A percentile compares a stretch with the other conserved stretches of the same genome.
phyloP scores from a whole-genome alignment of 2,329 filamentous ascomycete species.

The Cercospora beticola region DNA sequence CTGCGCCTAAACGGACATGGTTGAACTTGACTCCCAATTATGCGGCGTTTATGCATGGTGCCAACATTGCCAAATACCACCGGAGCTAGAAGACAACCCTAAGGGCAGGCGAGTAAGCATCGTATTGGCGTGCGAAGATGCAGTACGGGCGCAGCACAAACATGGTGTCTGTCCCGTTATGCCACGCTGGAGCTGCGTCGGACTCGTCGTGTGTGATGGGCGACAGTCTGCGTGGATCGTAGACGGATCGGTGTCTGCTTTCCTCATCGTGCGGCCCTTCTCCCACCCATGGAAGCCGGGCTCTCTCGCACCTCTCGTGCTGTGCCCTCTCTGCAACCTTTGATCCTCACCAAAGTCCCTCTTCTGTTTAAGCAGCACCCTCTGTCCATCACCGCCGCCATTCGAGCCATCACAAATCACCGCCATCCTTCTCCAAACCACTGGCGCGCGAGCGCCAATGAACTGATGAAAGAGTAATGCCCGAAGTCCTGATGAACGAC shows the following conservation, averaged over 20 bases:
- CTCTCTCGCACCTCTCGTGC: not conserved
- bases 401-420: not conserved
- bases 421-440: not conserved
- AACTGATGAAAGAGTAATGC: not conserved
- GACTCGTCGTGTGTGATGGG: not conserved
- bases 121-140: not conserved
- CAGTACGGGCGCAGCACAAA: not conserved
- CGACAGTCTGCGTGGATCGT: not conserved
- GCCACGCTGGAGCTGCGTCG: not conserved
- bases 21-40: not conserved
- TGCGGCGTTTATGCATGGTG: not conserved
- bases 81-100: not conserved
- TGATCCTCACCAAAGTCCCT: not conserved
- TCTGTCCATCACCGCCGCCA: not conserved
- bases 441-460: not conserved
- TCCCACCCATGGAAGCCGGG: not conserved
- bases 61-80: not conserved
- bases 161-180: not conserved
- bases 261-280: not conserved
- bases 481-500: not conserved
- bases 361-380: not conserved
- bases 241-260: not conserved
- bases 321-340: not conserved
- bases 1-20: not conserved
- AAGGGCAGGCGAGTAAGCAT: not conserved